Evolutionary conservation across 176 grass and related monocot species (phyloP).

Genomic region (Musa itinerans): DNA sequence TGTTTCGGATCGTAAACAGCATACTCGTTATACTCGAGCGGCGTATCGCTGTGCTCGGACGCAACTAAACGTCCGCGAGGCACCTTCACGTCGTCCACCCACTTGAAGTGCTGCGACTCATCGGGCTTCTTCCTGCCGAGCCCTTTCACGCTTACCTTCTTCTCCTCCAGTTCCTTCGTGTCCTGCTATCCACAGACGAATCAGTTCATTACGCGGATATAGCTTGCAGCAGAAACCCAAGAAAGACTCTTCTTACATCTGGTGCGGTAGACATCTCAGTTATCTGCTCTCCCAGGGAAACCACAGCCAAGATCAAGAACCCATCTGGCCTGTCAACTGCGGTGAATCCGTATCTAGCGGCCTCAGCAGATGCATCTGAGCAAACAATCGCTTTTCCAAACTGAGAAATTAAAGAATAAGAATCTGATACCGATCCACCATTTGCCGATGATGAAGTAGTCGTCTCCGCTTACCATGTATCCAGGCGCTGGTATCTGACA

Average conservation of each 20-base stretch:
- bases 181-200: constrained; percentile 25
- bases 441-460: too few species aligned
- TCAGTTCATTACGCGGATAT: too few species aligned
- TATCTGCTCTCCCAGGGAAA: constrained; percentile 48
- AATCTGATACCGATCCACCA: neutral
- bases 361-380: constrained; percentile 65
- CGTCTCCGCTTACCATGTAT: constrained; percentile 51
- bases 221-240: too few species aligned
- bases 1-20: constrained; percentile 73
- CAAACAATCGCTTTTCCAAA: constrained; percentile 70
- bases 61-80: constrained; percentile 66
- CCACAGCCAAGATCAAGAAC: constrained; percentile 49
- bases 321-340: constrained; percentile 61
- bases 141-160: constrained; percentile 46
- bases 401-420: constrained; percentile 12
- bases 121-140: constrained; percentile 60
- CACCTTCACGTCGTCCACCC: constrained; percentile 65
- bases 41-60: constrained; percentile 42
- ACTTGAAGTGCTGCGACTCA: constrained; percentile 50
- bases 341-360: constrained; percentile 63
- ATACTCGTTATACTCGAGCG: constrained; percentile 73
- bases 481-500: constrained; percentile 66
- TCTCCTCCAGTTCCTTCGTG: constrained; percentile 31
- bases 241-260: neutral
- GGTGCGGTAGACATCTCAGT: constrained; percentile 41